Evolutionary conservation across 768 basidiomycete species (phyloP).

Genomic region (Rhizopogon salebrosus): DNA sequence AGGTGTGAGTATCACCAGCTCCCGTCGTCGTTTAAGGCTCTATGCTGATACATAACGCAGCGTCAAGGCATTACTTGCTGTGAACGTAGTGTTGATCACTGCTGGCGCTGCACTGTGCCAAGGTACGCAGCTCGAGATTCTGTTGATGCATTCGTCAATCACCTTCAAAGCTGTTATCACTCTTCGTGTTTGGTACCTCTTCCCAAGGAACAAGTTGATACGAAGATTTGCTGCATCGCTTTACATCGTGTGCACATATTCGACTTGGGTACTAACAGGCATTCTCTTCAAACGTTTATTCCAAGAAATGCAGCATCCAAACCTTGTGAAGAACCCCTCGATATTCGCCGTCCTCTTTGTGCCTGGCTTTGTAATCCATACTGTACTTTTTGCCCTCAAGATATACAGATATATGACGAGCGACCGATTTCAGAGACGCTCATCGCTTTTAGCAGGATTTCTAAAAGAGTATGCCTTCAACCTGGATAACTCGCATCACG

Average conservation of each 20-base stretch:
- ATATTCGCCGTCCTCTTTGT: not conserved
- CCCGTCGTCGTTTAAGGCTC: not conserved
- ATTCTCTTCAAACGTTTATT: not conserved
- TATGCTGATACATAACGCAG: not conserved
- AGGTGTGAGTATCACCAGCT: slow-evolving; percentile 3
- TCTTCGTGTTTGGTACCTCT: slow-evolving; percentile 9
- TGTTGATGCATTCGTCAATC: not conserved
- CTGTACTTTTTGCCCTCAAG: slow-evolving; percentile 5
- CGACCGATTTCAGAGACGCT: not conserved
- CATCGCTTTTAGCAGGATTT: slow-evolving; percentile 1
- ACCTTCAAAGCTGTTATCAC: slow-evolving; percentile 2
- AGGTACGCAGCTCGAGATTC: not conserved
- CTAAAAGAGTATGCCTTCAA: slow-evolving; percentile 2
- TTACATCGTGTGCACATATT: not conserved
- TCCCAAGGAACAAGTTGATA: not conserved
- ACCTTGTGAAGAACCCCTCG: not conserved
- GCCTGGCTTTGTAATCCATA: slow-evolving; percentile 1
- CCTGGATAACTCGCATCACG: not conserved
- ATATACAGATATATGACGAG: slow-evolving; percentile 4
- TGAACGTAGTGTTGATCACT: not conserved
- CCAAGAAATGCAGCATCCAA: not conserved
- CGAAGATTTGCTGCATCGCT: not conserved
- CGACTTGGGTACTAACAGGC: not conserved
- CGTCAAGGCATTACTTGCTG: not conserved
- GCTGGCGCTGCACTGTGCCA: slow-evolving; percentile 3